Base-by-base conservation (phyloP, 257 asterid genomes). In the Solanum commersonii region DNA sequence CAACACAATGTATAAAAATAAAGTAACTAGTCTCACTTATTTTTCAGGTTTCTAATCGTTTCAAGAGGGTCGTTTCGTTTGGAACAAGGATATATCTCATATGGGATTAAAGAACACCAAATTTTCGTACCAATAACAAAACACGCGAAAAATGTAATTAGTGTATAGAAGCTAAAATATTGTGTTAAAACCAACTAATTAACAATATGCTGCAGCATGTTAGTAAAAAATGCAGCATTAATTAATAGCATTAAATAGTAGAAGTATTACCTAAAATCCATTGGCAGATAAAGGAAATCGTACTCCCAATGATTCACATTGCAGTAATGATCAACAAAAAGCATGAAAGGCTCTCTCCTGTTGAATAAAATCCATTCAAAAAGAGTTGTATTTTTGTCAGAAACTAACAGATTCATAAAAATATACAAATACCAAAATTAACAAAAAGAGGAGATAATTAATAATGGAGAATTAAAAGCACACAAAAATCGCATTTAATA, bases 251-350 rank as follows among this genome's bases (percentile, higher is more conserved):
- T 33, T 27, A 37, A 52, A 16, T 49, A 68, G n/a, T 15, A 70
- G 8, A 25, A 38, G 11, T 81, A 46, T 87, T 90, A 95, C 98
- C 88, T 44, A 60, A 94, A 95, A 40, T 94, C 98, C 71, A 94
- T 89, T 0, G 98, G 98, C 0, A 95, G 88, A 67, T 95, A 95
- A 9, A 95, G 31, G 38, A 95, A 93, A 87, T 95, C 98, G 68
- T 93, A 95, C 83, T 85, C 95, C 59, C 94, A 59, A 7, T 87
- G 44, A 88, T 91, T 49, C 1, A 6, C 23, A 22, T 10, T 27
- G 91, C 94, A 94, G 29, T n/a, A 60, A 0, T 27, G 38, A 59
- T 95, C 98, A 9, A 95, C 35, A 78, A 93, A 94, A 13, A 67
- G 68, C 10, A 95, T 87, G 91, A 95, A 89, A 3, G 71, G 88